These are phyloP conservation scores for Russula ochroleuca DNA, from an alignment of 768 basidiomycete genomes.

Conservation along the genomic window DNA sequence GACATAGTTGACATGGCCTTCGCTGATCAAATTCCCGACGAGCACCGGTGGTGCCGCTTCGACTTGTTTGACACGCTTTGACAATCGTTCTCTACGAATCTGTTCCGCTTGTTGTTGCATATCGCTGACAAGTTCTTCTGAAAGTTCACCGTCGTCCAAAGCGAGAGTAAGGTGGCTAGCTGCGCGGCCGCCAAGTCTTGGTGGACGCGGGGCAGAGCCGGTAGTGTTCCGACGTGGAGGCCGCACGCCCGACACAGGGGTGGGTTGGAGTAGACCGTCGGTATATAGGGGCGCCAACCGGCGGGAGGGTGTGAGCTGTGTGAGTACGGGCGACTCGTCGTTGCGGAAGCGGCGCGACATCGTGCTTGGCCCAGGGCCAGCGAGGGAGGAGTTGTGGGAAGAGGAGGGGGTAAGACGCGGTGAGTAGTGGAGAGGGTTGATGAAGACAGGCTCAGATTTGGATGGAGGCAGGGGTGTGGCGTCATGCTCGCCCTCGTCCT, in stretches of 20 bases:
- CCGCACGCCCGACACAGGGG: conserved; percentile 35
- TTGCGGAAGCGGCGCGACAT: conserved; percentile 21
- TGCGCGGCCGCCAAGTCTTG: conserved; percentile 16
- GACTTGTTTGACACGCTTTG: conserved; percentile 65
- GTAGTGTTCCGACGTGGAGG: conserved; percentile 68
- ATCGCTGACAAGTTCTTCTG: conserved; percentile 64
- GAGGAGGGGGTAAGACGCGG: conserved; percentile 21
- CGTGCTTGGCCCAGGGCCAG: conserved; percentile 26
- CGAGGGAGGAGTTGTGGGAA: conserved; percentile 17
- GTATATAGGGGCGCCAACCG: conserved; percentile 33
- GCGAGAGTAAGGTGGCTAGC: conserved; percentile 35
- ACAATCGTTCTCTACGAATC: conserved; percentile 72
- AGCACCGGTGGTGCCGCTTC: conserved; percentile 40
- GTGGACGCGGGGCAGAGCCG: conserved; percentile 41
- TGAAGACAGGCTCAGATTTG: conserved; percentile 12
- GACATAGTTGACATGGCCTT: conserved; percentile 97
- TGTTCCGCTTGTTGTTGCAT: conserved; percentile 88
- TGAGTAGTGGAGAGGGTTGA: conserved; percentile 3
- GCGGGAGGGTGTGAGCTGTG: conserved; percentile 27
- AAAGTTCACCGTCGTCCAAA: conserved; percentile 40
- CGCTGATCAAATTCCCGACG: conserved; percentile 96
- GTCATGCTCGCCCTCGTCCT: conserved; percentile 5
- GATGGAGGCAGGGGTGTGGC: conserved; percentile 5
- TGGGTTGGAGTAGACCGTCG: conserved; percentile 54
- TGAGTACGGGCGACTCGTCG: conserved; percentile 30